Evolutionary conservation across 73 alveolate species (phyloP), one percentile per base, ranked within the genome.

Genomic region (Paramecium caudatum): DNA sequence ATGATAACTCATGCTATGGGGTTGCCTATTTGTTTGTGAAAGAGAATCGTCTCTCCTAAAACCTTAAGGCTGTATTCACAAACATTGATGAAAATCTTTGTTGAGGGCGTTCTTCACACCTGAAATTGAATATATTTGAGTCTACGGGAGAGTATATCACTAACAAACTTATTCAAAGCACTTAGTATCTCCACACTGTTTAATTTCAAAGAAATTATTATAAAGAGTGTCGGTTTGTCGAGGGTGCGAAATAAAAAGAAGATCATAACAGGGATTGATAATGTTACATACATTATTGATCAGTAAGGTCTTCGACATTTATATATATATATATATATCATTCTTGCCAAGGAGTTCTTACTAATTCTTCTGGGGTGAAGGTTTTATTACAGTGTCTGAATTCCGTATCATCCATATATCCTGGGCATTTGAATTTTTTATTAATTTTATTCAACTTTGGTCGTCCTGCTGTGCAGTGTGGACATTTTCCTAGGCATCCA

Each of bases 341-440:
- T 55, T n/a, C 45, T 27, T 27, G 13, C 80, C 41, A 55, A 21
- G 41, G 45, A 55, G 30, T 55, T 55, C 80, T 55, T 10, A 27
- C 30, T 5, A 55, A 43, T 27, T 55, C 43, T 2, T 55, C 25
- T 17, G 70, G 70, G 3, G 16, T 36, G 12, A 3, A 49, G 30
- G 30, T 21, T 27, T 55, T 19, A 25, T 90, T 48, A 69, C 96
- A 92, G 82, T 49, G 45, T n/a, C 86, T 34, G 36, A 47, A 92
- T 33, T 90, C 96, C n/a, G 47, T 90, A 49, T 92, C 96, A 45
- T 92, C 96, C 50, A 90, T 92, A 48, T 74, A 92, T 36, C 94
- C 96, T 0, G 96, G 93, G 62, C 95, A 92, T n/a, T 47, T 37
- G 83, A 70, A 92, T 6, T 2, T 12, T 15, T 78, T 85, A n/a